Evolutionary conservation across 768 basidiomycete genomes (phyloP).

Genomic region (Boletales sp.): DNA sequence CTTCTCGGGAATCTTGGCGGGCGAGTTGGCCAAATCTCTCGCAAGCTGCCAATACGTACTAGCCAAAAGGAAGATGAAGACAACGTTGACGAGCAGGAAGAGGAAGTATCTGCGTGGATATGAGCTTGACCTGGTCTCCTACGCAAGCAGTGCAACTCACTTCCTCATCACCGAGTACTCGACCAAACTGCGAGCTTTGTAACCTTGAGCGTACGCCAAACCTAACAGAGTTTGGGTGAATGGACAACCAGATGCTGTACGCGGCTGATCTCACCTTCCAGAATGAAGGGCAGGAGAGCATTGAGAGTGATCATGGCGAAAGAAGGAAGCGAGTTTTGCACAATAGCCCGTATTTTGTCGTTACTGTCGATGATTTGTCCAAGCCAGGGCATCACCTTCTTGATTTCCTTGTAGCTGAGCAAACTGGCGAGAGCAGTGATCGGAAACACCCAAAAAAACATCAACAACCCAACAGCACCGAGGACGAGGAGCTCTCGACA

Average conservation of each 20-base stretch:
- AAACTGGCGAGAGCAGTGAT: conserved; percentile 83
- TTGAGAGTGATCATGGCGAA: conserved; percentile 90
- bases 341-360: conserved; percentile 75
- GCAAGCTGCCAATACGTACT: conserved; percentile 91
- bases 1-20: conserved; percentile 92
- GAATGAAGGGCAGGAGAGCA: conserved; percentile 79
- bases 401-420: conserved; percentile 91
- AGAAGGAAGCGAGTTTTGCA: conserved; percentile 92
- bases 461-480: conserved; percentile 61
- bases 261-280: conserved; percentile 60
- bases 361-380: conserved; percentile 81
- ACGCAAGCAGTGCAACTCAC: conserved; percentile 40
- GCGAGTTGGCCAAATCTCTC: conserved; percentile 88
- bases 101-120: conserved; percentile 72
- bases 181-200: conserved; percentile 85
- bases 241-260: not conserved
- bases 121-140: conserved; percentile 3
- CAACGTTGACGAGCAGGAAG: conserved; percentile 87
- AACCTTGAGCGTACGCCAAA: conserved; percentile 89
- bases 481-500: conserved; percentile 73
- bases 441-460: conserved; percentile 92
- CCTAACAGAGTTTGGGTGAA: conserved; percentile 31
- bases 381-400: conserved; percentile 85
- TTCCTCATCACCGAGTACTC: conserved; percentile 92
- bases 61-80: conserved; percentile 91